Percentiles rank a stretch among this genome's conserved stretches.
Evolutionary conservation across 2,329 filamentous ascomycete species (phyloP).

Genomic region (Penicillium corylophilum): DNA sequence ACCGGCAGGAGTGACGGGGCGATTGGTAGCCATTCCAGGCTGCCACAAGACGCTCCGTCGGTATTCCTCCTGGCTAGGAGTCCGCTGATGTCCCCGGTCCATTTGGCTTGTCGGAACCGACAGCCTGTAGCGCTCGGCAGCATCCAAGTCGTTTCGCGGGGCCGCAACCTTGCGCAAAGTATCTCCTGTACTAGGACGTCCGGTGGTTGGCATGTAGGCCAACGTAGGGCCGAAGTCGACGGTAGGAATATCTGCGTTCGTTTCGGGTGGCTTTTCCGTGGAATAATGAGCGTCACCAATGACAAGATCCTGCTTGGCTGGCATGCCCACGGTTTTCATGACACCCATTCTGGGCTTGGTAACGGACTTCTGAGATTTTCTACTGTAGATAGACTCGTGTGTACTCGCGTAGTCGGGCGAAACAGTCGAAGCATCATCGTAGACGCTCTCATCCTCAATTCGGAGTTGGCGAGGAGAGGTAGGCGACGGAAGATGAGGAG

Average conservation of each 20-base stretch:
- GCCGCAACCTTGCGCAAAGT: slow-evolving; percentile 45
- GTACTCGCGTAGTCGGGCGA: slow-evolving; percentile 80
- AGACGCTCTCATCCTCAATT: slow-evolving; percentile 45
- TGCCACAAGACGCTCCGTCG: slow-evolving; percentile 76
- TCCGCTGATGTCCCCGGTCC: slow-evolving; percentile 38
- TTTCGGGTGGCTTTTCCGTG: slow-evolving; percentile 32
- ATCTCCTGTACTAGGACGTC: slow-evolving; percentile 57
- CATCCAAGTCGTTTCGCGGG: slow-evolving; percentile 34
- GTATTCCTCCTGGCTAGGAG: slow-evolving; percentile 50
- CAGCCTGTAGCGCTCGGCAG: slow-evolving; percentile 31
- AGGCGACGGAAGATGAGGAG: slow-evolving; percentile 32
- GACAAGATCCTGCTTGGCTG: slow-evolving; percentile 43
- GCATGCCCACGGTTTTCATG: slow-evolving; percentile 70
- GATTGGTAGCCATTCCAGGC: slow-evolving; percentile 59
- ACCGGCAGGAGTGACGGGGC: slow-evolving; percentile 49
- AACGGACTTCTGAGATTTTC: slow-evolving; percentile 39
- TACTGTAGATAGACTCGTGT: slow-evolving; percentile 52
- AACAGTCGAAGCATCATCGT: slow-evolving; percentile 62
- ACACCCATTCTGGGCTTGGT: slow-evolving; percentile 72
- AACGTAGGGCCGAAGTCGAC: slow-evolving; percentile 86
- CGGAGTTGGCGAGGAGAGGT: slow-evolving; percentile 19
- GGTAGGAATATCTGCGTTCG: slow-evolving; percentile 62
- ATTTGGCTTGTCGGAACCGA: slow-evolving; percentile 22
- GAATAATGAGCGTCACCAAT: slow-evolving; percentile 50
- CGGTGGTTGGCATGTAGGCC: slow-evolving; percentile 60